Conservation (phyloP, 805 yeast genomes). For the Ogataea degrootiae region DNA sequence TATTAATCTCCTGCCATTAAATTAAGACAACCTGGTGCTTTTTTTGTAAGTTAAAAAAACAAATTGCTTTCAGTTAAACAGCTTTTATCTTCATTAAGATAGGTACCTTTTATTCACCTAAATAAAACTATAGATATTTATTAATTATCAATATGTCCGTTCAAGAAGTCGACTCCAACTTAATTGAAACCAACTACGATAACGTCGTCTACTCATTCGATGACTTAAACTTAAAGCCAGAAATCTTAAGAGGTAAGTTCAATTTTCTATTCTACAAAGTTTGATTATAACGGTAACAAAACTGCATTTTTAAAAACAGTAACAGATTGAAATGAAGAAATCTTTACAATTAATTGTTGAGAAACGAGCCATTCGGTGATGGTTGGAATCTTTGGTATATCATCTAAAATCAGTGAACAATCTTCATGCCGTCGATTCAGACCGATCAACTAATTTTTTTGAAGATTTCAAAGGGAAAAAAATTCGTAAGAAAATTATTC, state of each 20-base stretch:
- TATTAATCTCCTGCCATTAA: too few relatives aligned
- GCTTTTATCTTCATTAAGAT: background rate
- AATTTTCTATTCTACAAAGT: constrained; percentile 1
- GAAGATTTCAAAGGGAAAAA: too few relatives aligned
- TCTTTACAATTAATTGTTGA: too few relatives aligned
- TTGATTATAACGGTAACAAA: too few relatives aligned
- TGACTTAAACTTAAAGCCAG: constrained; percentile 70
- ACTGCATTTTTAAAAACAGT: too few relatives aligned
- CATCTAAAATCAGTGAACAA: too few relatives aligned
- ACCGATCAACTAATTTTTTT: too few relatives aligned
- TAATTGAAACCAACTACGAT: constrained; percentile 94
- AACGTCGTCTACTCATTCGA: constrained; percentile 76
- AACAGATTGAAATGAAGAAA: too few relatives aligned
- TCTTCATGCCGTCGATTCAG: too few relatives aligned
- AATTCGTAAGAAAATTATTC: too few relatives aligned
- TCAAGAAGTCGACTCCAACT: constrained; percentile 69
- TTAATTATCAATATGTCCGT: constrained; percentile 39
- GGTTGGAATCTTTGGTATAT: too few relatives aligned
- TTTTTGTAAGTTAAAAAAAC: background rate
- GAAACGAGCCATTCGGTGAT: too few relatives aligned
- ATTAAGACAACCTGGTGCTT: background rate
- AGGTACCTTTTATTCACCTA: background rate
- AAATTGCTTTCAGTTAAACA: background rate
- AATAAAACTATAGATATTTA: background rate
- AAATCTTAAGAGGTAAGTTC: constrained; percentile 55